Evolutionary conservation across 352 stramenopile genomes (phyloP).

Genomic region (Hyaloperonospora brassicae): DNA sequence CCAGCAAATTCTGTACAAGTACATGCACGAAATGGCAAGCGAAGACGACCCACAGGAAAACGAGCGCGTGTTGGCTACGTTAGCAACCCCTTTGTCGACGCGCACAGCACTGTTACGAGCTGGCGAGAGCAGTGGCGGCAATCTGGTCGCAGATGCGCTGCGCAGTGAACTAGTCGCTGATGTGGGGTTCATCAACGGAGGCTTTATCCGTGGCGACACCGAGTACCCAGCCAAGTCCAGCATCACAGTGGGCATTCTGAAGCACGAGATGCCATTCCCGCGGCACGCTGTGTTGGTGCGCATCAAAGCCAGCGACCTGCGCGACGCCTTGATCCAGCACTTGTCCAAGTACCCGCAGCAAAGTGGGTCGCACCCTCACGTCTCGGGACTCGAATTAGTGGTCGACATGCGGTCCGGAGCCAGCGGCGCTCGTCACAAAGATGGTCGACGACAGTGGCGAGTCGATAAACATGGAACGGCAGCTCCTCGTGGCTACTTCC

Average conservation of each 20-base stretch:
- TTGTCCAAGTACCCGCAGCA: constrained; percentile 66
- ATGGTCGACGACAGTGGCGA: constrained; percentile 43
- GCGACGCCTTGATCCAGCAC: constrained; percentile 70
- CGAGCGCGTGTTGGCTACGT: constrained; percentile 40
- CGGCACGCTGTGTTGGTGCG: constrained; percentile 53
- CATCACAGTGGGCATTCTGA: constrained; percentile 62
- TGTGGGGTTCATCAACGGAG: constrained; percentile 82
- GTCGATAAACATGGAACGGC: constrained; percentile 40
- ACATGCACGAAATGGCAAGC: constrained; percentile 52
- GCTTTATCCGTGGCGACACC: constrained; percentile 81
- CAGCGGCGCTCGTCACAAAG: constrained; percentile 22
- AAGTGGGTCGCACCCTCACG: constrained; percentile 70
- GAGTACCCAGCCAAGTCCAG: constrained; percentile 60
- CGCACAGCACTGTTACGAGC: constrained; percentile 62
- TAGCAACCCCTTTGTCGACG: constrained; percentile 52
- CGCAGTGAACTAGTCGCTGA: constrained; percentile 52
- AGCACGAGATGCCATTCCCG: constrained; percentile 86
- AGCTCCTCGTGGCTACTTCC: constrained; percentile 66
- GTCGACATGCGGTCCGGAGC: constrained; percentile 21
- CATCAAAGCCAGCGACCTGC: constrained; percentile 54
- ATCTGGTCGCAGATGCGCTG: constrained; percentile 76
- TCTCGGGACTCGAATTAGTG: constrained; percentile 53
- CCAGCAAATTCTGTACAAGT: constrained; percentile 70
- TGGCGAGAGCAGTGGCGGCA: constrained; percentile 65
- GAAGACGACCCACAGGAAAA: constrained; percentile 42